Conservation (phyloP, 2,329 filamentous ascomycete species). For the Phialophora expanda region DNA sequence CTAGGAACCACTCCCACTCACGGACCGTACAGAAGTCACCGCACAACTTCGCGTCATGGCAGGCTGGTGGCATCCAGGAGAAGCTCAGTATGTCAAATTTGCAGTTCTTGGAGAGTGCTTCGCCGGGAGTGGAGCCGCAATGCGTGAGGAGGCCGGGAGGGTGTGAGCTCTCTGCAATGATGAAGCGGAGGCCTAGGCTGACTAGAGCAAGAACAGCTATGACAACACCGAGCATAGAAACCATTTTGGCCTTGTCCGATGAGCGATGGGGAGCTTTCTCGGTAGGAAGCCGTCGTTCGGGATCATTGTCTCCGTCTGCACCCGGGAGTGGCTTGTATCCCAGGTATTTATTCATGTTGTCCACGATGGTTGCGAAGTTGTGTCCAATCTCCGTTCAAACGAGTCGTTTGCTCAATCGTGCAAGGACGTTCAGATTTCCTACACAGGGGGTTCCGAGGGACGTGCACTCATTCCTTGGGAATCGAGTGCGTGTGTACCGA, state of each 20-base stretch:
- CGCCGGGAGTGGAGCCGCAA: neutral
- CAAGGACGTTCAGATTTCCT: too few species aligned
- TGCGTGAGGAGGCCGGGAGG: neutral
- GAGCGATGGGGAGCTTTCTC: neutral
- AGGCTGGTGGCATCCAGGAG: conserved; percentile 7
- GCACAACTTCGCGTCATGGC: conserved; percentile 1
- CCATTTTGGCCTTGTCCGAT: conserved; percentile 2
- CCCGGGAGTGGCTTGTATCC: neutral
- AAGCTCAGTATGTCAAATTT: conserved; percentile 5
- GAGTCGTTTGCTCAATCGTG: neutral
- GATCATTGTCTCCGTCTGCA: neutral
- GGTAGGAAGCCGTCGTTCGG: neutral
- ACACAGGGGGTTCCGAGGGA: too few species aligned
- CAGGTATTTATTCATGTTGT: conserved; percentile 4
- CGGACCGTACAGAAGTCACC: neutral
- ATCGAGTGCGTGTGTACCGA: too few species aligned
- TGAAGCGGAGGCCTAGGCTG: conserved; percentile 9
- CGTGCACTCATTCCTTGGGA: too few species aligned
- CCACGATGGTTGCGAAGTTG: neutral
- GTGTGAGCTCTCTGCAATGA: conserved; percentile 9
- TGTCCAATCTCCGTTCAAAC: neutral
- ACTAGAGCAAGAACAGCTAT: neutral
- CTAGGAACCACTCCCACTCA: conserved; percentile 4
- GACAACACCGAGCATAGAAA: conserved; percentile 2
- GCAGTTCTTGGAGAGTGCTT: conserved; percentile 1